Conservation (phyloP, 2,329 filamentous ascomycete species). For the Fusarium humuli region DNA sequence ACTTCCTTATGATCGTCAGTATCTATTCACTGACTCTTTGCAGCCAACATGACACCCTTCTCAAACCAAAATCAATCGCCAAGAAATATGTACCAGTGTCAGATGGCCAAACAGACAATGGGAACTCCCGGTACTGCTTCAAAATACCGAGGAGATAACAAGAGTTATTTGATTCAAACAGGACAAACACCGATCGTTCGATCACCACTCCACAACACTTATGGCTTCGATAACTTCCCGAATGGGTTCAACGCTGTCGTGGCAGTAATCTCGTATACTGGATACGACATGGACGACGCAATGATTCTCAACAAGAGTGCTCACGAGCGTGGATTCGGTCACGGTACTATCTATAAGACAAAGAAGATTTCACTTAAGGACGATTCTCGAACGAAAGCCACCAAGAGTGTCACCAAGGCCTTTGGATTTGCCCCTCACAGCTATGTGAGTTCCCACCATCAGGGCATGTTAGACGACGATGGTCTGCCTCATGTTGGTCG, state of each 20-base stretch:
- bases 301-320: conserved; percentile 99
- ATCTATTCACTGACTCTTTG: no score
- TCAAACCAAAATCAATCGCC: conserved; percentile 99
- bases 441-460: conserved; percentile 76
- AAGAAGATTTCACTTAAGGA: conserved; percentile 91
- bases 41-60: conserved; percentile 97
- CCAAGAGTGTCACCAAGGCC: conserved; percentile 79
- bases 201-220: conserved; percentile 92
- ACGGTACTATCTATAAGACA: conserved; percentile 98
- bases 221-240: conserved; percentile 97
- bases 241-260: conserved; percentile 96
- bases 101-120: conserved; percentile 99
- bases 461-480: conserved; percentile 83
- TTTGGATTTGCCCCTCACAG: conserved; percentile 91
- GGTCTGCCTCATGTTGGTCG: conserved; percentile 86
- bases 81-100: conserved; percentile 99
- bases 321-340: conserved; percentile 93
- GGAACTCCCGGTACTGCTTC: conserved; percentile 90
- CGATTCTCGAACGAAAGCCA: conserved; percentile 74
- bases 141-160: conserved; percentile 93
- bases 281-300: conserved; percentile 99
- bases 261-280: conserved; percentile 97
- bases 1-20: no score
- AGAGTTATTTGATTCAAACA: conserved; percentile 92
- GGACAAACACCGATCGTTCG: conserved; percentile 95